These are phyloP conservation scores for Gnaphalium uliginosum DNA, from an alignment of 129 eudicot species.

Conservation along the genomic window DNA sequence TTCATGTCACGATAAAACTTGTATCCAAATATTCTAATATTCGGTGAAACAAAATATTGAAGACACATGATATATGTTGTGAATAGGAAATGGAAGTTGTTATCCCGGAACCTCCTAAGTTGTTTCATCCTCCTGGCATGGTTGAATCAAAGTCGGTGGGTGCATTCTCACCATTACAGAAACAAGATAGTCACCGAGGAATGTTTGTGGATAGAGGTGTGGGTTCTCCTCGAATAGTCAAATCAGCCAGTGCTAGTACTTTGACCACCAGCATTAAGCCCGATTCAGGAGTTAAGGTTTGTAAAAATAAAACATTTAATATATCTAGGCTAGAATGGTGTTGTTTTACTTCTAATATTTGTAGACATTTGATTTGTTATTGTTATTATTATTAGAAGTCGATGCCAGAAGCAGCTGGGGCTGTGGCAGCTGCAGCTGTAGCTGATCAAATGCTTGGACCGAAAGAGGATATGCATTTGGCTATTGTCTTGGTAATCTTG, in stretches of 20 bases:
- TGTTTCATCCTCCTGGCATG: conserved; percentile 55
- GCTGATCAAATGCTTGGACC: conserved; percentile 99
- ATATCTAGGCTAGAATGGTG: neutral
- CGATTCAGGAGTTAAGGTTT: conserved; percentile 75
- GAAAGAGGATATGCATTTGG: conserved; percentile 96
- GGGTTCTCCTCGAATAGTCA: conserved; percentile 87
- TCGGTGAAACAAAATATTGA: neutral
- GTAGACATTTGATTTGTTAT: conserved; percentile 5
- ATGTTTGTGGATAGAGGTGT: conserved; percentile 94
- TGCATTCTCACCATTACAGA: conserved; percentile 50
- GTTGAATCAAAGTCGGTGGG: conserved; percentile 76
- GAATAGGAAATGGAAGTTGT: conserved; percentile 66
- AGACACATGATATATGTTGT: conserved; percentile 7
- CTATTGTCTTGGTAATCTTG: conserved; percentile 79
- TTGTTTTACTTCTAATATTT: conserved; percentile 9
- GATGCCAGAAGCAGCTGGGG: conserved; percentile 99
- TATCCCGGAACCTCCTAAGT: conserved; percentile 61
- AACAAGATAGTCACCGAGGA: conserved; percentile 81
- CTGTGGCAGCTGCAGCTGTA: conserved; percentile 98
- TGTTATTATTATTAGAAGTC: conserved; percentile 44
- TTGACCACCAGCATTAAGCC: conserved; percentile 32
- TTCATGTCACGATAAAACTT: neutral
- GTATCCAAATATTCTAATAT: neutral
- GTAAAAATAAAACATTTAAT: conserved; percentile 18
- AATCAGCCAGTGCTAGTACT: conserved; percentile 63